Evolutionary conservation across 331 rosid genomes (phyloP), one percentile per base, ranked within the genome.

Genomic region (Arachis monticola): DNA sequence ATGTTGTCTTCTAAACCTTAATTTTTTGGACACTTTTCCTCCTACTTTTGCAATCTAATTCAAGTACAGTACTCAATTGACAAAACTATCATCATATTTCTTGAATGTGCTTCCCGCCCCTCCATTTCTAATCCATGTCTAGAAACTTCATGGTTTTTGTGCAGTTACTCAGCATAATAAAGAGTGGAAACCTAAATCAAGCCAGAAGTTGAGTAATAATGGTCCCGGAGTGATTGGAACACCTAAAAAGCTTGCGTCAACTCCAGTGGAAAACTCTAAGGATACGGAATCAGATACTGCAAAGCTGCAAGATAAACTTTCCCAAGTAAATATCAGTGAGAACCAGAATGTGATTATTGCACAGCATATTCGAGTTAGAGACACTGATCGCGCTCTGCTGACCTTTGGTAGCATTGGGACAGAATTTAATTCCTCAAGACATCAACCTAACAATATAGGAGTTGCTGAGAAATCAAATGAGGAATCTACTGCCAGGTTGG

Each of bases 131-230:
- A 22, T 80, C 57, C 52, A 58, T 78, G 64, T 38, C 13, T 64
- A 45, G 64, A 76, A 77, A 61, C 60, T 64, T 73, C 73, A 66
- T 67, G 79, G 59, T 53, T 86, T 76, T 60, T 81, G 59, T 86
- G 88, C 92, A 95, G 99, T 80, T 77, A 69, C 96, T 61, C 99
- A 87, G 82, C 89, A 89, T 69, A 92, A 84, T 80, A 94, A 88
- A 80, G 96, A 88, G 85, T 95, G 98, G 99, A 95, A 86, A 80
- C 97, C 98, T 53, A 95, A 95, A 80, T 87, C 91, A 60, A 90
- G 93, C 85, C 93, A 86, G 85, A 95, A 89, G 82, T 65, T 77
- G 47, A 86, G 81, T 70, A 67, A 75, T 52, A 86, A 79, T 48
- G 68, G 67, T 80, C 93, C 90, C 62, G 93, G 97, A 64, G 98